phyloP scores from a whole-genome alignment of 2,329 filamentous ascomycete species.

The Colletotrichum euphorbiae region DNA sequence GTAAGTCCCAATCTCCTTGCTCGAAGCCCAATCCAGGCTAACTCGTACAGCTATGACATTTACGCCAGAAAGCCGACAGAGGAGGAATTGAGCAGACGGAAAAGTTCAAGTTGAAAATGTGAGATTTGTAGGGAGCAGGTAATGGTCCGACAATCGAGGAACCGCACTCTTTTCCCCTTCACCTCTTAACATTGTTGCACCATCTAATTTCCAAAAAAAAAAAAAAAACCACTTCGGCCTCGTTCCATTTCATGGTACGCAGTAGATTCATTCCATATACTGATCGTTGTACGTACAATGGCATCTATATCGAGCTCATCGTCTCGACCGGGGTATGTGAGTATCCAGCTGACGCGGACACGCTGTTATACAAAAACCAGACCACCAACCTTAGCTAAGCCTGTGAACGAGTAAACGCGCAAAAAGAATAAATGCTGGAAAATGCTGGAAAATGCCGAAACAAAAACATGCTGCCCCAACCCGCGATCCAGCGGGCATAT shows the following conservation, averaged over 20 bases:
- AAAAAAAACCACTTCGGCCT: too few relatives aligned
- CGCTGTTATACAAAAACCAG: background rate
- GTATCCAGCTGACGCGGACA: slow-evolving; percentile 20
- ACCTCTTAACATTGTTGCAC: too few relatives aligned
- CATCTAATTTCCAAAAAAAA: too few relatives aligned
- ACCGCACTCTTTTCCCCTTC: too few relatives aligned
- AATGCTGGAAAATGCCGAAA: background rate
- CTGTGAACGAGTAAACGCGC: background rate
- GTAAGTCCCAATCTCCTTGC: slow-evolving; percentile 37
- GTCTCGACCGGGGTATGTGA: slow-evolving; percentile 25
- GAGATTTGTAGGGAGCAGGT: too few relatives aligned
- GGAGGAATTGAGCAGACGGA: too few relatives aligned
- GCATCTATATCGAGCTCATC: background rate
- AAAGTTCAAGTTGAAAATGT: too few relatives aligned
- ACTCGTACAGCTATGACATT: too few relatives aligned
- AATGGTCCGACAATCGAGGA: too few relatives aligned
- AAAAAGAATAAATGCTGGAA: slow-evolving; percentile 9
- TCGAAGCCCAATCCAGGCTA: background rate
- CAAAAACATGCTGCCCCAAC: background rate
- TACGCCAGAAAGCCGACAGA: too few relatives aligned
- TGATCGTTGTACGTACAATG: slow-evolving; percentile 1
- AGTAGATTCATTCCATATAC: background rate
- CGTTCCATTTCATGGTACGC: too few relatives aligned
- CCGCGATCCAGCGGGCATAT: slow-evolving; percentile 6
- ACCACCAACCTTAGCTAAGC: background rate